A percentile compares a stretch with the other conserved stretches of the same genome.
Conservation (phyloP, 1,139 yeast genomes). For the Geotrichum phurueaensis region DNA sequence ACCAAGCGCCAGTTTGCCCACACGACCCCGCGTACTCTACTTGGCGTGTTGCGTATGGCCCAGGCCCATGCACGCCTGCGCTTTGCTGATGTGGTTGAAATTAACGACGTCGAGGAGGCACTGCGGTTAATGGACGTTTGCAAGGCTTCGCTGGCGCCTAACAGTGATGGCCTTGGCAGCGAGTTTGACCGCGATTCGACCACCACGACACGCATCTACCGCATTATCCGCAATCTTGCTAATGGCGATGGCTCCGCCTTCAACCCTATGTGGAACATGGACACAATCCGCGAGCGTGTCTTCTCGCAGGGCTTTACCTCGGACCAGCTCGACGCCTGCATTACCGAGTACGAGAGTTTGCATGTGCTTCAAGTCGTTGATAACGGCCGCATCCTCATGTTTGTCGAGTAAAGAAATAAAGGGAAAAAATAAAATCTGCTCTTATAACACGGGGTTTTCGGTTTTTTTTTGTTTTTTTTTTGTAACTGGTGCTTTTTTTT, state of each 20-base stretch:
- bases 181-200: constrained; percentile 43
- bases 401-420: constrained; percentile 20
- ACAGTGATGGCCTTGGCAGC: constrained; percentile 30
- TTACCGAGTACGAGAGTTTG: constrained; percentile 63
- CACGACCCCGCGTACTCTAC: constrained; percentile 89
- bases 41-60: constrained; percentile 86
- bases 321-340: constrained; percentile 68
- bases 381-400: constrained; percentile 31
- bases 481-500: too few species aligned
- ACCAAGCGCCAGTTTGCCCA: constrained; percentile 78
- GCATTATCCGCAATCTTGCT: constrained; percentile 52
- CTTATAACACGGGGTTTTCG: not conserved
- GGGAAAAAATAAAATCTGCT: not conserved
- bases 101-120: constrained; percentile 93
- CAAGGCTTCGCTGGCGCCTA: constrained; percentile 68
- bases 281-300: constrained; percentile 59
- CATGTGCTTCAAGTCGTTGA: constrained; percentile 75
- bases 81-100: constrained; percentile 62
- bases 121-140: constrained; percentile 80
- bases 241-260: constrained; percentile 41
- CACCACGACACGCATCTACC: constrained; percentile 55
- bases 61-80: constrained; percentile 92
- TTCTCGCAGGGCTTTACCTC: constrained; percentile 80
- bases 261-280: constrained; percentile 47
- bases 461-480: not conserved